Percentiles rank a stretch among this genome's conserved stretches.
Evolutionary conservation across 306 rosid species (phyloP).

Genomic region (Cucurbita moschata): DNA sequence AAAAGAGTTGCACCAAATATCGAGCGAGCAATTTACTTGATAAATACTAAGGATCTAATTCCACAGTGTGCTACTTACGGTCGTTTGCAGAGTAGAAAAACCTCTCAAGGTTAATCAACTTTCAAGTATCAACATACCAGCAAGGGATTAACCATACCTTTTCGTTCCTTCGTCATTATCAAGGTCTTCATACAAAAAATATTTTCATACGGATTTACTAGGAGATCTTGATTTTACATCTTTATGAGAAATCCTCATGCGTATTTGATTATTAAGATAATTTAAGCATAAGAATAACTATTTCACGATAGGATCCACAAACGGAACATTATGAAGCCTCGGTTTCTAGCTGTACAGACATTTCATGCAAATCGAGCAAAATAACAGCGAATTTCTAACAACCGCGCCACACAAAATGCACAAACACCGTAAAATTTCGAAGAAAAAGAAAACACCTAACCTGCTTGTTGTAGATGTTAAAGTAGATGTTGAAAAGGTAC

Average conservation of each 20-base stretch:
- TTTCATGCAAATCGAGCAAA: not conserved
- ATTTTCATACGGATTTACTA: not conserved
- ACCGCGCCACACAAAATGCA: not conserved
- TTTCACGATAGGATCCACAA: not conserved
- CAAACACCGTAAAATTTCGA: not conserved
- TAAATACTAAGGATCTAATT: not conserved
- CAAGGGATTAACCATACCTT: not conserved
- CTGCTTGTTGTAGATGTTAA: slow-evolving; percentile 92
- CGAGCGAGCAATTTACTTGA: not conserved
- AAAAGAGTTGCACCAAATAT: not conserved
- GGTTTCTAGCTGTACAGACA: not conserved
- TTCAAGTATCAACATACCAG: not conserved
- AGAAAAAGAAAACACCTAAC: slow-evolving; percentile 13
- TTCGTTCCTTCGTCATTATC: not conserved
- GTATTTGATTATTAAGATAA: not conserved
- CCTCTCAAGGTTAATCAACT: not conserved
- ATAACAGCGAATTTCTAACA: not conserved
- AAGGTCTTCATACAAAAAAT: not conserved
- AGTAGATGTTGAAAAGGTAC: slow-evolving; percentile 78
- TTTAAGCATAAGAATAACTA: not conserved
- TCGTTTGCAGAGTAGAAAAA: not conserved
- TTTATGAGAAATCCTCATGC: not conserved
- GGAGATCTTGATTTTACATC: not conserved
- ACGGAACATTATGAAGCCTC: not conserved
- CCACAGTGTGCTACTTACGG: not conserved